Conservation (phyloP, 163 green algal species). For the Scenedesmus sp. region DNA sequence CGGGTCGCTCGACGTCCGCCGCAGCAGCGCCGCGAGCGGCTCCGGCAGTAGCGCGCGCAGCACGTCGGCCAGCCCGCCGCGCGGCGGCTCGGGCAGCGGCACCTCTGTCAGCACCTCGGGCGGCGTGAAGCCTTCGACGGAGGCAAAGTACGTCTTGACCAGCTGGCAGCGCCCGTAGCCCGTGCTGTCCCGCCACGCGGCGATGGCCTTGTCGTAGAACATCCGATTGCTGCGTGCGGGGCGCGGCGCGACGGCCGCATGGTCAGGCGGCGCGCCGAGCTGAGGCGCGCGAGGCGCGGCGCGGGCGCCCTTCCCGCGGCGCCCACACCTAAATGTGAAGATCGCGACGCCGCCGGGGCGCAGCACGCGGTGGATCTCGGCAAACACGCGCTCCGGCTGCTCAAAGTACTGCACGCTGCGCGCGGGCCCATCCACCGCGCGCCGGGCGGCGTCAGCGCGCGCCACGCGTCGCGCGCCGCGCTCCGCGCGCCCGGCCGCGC, state of each 20-base stretch:
- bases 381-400: conserved; percentile 86
- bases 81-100: conserved; percentile 18
- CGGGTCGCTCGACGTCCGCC: conserved; percentile 62
- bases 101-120: conserved; percentile 66
- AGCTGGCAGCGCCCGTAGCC: conserved; percentile 74
- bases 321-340: conserved; percentile 89
- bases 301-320: too few relatives aligned
- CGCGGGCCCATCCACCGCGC: too few relatives aligned
- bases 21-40: conserved; percentile 45
- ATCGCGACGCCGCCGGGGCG: conserved; percentile 87
- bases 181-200: conserved; percentile 62
- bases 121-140: conserved; percentile 69
- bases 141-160: conserved; percentile 82
- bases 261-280: too few relatives aligned
- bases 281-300: too few relatives aligned
- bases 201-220: conserved; percentile 87
- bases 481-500: too few relatives aligned
- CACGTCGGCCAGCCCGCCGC: conserved; percentile 37
- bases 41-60: conserved; percentile 32
- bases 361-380: conserved; percentile 86
- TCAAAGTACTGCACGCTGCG: conserved; percentile 85
- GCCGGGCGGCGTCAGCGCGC: background rate
- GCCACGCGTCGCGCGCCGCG: too few relatives aligned
- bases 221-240: conserved; percentile 87
- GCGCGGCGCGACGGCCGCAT: too few relatives aligned